Evolutionary conservation across 139 green algal species (phyloP).

Genomic region (Haematococcus sp.): DNA sequence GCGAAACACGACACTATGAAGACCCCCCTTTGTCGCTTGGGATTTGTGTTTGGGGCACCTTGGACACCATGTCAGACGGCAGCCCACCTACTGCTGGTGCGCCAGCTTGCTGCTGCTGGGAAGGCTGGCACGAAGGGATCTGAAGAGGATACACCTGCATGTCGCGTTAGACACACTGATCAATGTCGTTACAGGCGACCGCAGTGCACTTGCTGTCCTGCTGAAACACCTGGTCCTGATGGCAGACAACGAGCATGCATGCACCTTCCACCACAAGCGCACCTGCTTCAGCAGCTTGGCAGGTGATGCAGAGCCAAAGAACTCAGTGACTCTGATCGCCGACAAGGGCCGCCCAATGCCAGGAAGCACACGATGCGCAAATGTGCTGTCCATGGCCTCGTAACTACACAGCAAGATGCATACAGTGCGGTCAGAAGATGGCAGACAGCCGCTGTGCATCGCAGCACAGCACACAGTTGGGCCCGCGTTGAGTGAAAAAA

Average conservation of each 20-base stretch:
- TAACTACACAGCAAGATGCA: constrained; percentile 19
- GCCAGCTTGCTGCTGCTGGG: no score
- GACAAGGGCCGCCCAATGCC: background rate
- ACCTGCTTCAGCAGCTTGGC: constrained; percentile 4
- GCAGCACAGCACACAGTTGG: background rate
- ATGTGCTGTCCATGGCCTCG: constrained; percentile 21
- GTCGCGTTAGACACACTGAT: no score
- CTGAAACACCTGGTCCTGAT: background rate
- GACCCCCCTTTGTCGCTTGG: no score
- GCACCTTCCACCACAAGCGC: background rate
- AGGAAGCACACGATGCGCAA: constrained; percentile 16
- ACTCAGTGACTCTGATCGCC: constrained; percentile 25
- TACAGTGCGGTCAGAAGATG: background rate
- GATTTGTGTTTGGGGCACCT: no score
- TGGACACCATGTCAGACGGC: no score
- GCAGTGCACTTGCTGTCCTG: background rate
- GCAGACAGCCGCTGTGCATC: background rate
- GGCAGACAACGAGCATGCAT: background rate
- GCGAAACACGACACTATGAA: no score
- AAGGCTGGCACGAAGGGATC: no score
- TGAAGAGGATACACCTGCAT: no score
- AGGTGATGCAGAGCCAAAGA: constrained; percentile 25
- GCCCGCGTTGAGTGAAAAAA: background rate
- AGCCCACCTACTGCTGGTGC: no score
- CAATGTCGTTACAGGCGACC: no score